Base-by-base conservation (phyloP, 257 asterid genomes). In the Scutellaria barbata region DNA sequence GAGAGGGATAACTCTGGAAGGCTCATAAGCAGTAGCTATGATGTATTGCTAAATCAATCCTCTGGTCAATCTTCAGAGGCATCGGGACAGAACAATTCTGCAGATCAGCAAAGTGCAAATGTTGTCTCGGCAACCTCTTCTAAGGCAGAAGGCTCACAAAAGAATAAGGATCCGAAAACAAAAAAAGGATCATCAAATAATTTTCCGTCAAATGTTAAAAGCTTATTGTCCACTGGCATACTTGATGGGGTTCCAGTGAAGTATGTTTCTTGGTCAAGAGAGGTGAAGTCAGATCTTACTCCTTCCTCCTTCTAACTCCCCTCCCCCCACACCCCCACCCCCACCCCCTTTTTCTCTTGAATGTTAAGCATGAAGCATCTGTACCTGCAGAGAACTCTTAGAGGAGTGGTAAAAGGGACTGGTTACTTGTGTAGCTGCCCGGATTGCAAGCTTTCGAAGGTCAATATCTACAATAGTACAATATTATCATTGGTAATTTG, bases 171-270 rank as follows among this genome's bases (percentile, higher is more conserved):
- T 76, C 73, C 48, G 66, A 88, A 82, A 82, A 16, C 79, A 8
- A 84, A 85, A 72, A 88, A 77, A 76, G 76, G 55, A 20, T 16
- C 84, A 4, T 70, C 87, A 1, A 83, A 77, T 69, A 84, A 78
- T 77, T 93, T 90, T 69, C 97, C 97, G 54, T 48, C 92, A 41
- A 84, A 90, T 74, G 96, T 93, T 47, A 93, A 83, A 76, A 82
- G 84, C 73, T 80, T 93, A 74, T 74, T 93, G 56, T 84, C 92
- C 39, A 90, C 97, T 71, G 94, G 96, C 65, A 87, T 90, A 62
- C 85, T 89, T 66, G 94, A 93, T 82, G 98, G 97, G 63, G 92
- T 90, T 71, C 90, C 96, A 0, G 95, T 93, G 82, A 93, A 85
- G 79, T 93, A 93, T 62, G 92, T 85, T 75, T 90, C 97, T 3